Evolutionary conservation across 2,329 filamentous ascomycete species (phyloP), one percentile per base, ranked within the genome.

Genomic region (Elsinoe batatas): DNA sequence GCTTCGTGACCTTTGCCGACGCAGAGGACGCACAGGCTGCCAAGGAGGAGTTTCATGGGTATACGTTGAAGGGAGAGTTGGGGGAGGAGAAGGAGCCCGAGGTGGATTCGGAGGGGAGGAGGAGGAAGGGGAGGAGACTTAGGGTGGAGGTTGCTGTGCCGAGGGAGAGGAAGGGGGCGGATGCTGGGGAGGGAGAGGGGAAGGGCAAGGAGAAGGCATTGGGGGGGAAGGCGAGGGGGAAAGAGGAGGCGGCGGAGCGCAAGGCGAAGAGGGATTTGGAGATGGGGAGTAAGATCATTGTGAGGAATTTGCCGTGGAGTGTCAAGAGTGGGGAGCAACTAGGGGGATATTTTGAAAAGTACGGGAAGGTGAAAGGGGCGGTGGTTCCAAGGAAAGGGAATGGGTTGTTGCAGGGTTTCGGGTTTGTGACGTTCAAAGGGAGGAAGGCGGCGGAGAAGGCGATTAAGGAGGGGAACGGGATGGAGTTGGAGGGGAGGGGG

Each of bases 1-100:
- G 93, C 54, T 98, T 98, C 71, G 91, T 98, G 57, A 97, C 93
- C 1, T 93, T 98, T 65, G 88, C 91, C 63, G 93, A 98, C 67
- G 81, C 87, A 30, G 91, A 96, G 61, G 93, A 98, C 74, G 91
- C 91, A 11, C 76, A 84, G 61, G 80, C 84, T 60, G 94, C 93
- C 15, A 80, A 87, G 67, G 80, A 85, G 57, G 86, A 94, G 68
- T 81, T 96, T 66, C 82, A 95, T 69, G 87, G 88, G 59, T 78
- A 85, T 44, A 74, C 82, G 22, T 81, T 95, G 63, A 81, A 90
- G 50, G 91, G 91, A 17, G 53, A 55, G 15, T 32, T 55, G 5
- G 53, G 53, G 13, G 53, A 35, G 5, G 40, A 37, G 3, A 15
- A 22, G 32, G 53, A 46, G 22, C 37, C 43, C 2, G 53, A 55